Evolutionary conservation across 1,139 yeast genomes (phyloP).

Genomic region (Schizosaccharomyces versatilis): DNA sequence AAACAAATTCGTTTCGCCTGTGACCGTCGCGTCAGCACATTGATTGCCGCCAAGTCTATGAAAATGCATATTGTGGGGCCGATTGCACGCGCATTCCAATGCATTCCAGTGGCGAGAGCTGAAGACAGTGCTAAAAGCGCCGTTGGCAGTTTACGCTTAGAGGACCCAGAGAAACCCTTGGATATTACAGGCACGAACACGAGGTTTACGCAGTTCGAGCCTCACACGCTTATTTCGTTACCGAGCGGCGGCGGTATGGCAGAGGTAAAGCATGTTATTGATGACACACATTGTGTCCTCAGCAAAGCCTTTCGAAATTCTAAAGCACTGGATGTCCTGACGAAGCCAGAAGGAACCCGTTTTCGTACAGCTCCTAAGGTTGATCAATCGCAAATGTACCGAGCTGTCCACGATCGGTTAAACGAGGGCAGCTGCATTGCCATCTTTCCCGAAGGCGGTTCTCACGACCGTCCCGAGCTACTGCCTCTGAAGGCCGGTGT

Average conservation of each 20-base stretch:
- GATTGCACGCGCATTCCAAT: too few species aligned
- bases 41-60: constrained; percentile 60
- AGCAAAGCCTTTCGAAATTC: constrained; percentile 50
- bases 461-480: constrained; percentile 80
- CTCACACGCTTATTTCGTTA: constrained; percentile 50
- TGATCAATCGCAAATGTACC: constrained; percentile 65
- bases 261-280: constrained; percentile 43
- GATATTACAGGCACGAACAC: constrained; percentile 38
- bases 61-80: too few species aligned
- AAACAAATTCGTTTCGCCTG: constrained; percentile 55
- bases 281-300: constrained; percentile 50
- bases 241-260: constrained; percentile 63
- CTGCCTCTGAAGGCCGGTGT: constrained; percentile 91
- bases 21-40: constrained; percentile 54
- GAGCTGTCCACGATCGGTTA: constrained; percentile 60
- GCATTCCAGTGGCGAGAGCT: constrained; percentile 71
- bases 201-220: constrained; percentile 36
- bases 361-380: constrained; percentile 63
- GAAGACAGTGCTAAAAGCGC: constrained; percentile 57
- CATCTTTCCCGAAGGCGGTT: constrained; percentile 95
- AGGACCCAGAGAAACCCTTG: constrained; percentile 25
- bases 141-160: constrained; percentile 36
- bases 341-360: constrained; percentile 27
- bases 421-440: constrained; percentile 68
- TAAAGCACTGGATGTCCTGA: constrained; percentile 21